Evolutionary conservation across 2,329 filamentous ascomycete species (phyloP).

Genomic region (Cercospora brassicicola): DNA sequence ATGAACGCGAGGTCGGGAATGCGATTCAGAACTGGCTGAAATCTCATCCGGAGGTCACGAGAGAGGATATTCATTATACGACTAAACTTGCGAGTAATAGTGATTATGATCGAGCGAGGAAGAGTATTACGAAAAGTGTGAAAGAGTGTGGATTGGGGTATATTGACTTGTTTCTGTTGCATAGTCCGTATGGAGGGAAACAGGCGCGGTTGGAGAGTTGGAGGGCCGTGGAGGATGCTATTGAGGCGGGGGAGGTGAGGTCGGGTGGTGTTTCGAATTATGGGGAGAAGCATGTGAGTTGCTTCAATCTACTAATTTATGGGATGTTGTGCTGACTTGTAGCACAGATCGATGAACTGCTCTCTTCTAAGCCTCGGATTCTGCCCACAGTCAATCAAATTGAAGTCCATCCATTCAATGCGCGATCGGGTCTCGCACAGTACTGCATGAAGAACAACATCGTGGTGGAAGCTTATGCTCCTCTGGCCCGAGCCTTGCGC

Average conservation of each 20-base stretch:
- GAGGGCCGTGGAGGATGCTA: slow-evolving; percentile 74
- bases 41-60: slow-evolving; percentile 48
- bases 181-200: slow-evolving; percentile 74
- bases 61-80: slow-evolving; percentile 76
- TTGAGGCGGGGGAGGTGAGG: slow-evolving; percentile 67
- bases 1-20: slow-evolving; percentile 68
- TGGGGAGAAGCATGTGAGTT: slow-evolving; percentile 66
- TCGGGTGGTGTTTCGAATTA: slow-evolving; percentile 77
- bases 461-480: slow-evolving; percentile 75
- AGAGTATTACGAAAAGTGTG: slow-evolving; percentile 65
- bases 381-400: slow-evolving; percentile 75
- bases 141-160: slow-evolving; percentile 68
- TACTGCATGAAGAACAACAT: slow-evolving; percentile 68
- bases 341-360: slow-evolving; percentile 64
- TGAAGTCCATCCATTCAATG: slow-evolving; percentile 81
- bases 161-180: slow-evolving; percentile 76
- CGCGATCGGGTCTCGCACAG: slow-evolving; percentile 63
- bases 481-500: slow-evolving; percentile 68
- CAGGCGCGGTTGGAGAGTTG: slow-evolving; percentile 69
- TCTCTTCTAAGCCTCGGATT: slow-evolving; percentile 62
- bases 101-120: slow-evolving; percentile 66
- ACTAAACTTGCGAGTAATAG: slow-evolving; percentile 71
- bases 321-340: not conserved
- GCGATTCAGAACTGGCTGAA: slow-evolving; percentile 53
- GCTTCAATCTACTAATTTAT: too few relatives aligned